Evolutionary conservation across 257 asterid species (phyloP), one percentile per base, ranked within the genome.

Genomic region (Solanum habrochaites): DNA sequence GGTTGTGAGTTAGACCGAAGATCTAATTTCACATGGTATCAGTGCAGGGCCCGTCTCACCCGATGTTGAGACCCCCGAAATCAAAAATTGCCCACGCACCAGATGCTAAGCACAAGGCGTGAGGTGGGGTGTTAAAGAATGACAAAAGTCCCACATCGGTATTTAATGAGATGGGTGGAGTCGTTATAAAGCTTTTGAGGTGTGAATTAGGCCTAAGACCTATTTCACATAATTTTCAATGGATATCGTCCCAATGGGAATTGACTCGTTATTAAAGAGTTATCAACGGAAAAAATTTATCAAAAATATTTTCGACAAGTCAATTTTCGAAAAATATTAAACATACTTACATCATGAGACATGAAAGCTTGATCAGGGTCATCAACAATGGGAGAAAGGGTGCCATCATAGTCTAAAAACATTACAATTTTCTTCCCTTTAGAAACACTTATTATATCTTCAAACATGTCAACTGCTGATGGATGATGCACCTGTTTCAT

Each of bases 341-440:
- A n/a, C 32, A 64, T 25, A 15, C 95, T 85, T 21, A 96, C 99
- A 89, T 93, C 88, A 3, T 92, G 90, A 16, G 98, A 93, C 98
- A 96, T 96, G 93, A 93, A 95, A 91, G 99, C 99, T 15, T 91
- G 93, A 88, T 96, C 99, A 21, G 99, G 99, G 86, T 96, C 98
- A 67, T 94, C 98, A 3, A 96, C 99, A 18, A 96, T 96, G 81
- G 99, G 99, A 0, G 99, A 96, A 52, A 95, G 97, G 2, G 99
- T 96, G 69, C 99, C 99, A 82, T 96, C 99, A 73, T 96, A 96
- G 89, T 96, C 99, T 35, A 96, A 49, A 70, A 96, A 96, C 96
- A 96, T 94, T 29, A 96, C 98, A 37, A 95, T 92, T 72, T 96
- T 95, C 90, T 96, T 96, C 82, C 98, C 98, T n/a, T 94, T 93